phyloP scores from a whole-genome alignment of 805 yeast genomes.

The Candida silvicultrix region DNA sequence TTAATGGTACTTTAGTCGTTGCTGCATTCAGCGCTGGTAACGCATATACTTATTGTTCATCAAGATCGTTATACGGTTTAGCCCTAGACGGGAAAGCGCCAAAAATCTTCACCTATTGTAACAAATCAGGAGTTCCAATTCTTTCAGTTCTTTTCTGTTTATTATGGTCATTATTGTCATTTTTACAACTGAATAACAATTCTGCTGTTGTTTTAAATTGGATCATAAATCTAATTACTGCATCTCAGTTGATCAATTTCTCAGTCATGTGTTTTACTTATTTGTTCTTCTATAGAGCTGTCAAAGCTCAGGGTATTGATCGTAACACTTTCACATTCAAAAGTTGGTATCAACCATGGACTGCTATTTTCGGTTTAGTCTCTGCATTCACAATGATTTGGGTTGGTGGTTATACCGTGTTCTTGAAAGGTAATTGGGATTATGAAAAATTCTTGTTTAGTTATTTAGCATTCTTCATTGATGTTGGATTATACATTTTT shows the following conservation, averaged over 20 bases:
- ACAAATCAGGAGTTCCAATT: conserved; percentile 65
- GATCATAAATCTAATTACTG: conserved; percentile 67
- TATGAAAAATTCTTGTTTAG: conserved; percentile 57
- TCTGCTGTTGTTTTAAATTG: conserved; percentile 64
- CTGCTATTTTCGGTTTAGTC: conserved; percentile 41
- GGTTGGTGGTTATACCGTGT: conserved; percentile 65
- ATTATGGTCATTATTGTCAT: conserved; percentile 58
- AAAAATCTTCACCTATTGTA: conserved; percentile 51
- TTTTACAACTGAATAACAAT: conserved; percentile 53
- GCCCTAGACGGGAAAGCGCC: conserved; percentile 75
- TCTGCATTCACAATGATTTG: conserved; percentile 46
- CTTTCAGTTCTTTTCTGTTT: conserved; percentile 44
- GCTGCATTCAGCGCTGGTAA: conserved; percentile 83
- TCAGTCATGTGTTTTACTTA: conserved; percentile 51
- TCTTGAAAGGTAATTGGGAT: conserved; percentile 61
- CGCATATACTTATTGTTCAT: conserved; percentile 69
- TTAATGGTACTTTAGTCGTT: conserved; percentile 69
- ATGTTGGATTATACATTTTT: conserved; percentile 36
- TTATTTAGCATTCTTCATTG: conserved; percentile 65
- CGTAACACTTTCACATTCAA: conserved; percentile 40
- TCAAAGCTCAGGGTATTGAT: conserved; percentile 44
- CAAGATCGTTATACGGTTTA: conserved; percentile 62
- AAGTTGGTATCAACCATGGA: conserved; percentile 56
- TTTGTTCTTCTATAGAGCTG: conserved; percentile 56
- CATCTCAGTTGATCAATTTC: conserved; percentile 61